A percentile compares a stretch with the other conserved stretches of the same genome.
Evolutionary conservation across 1,284 basidiomycete species (phyloP).

Genomic region (Agroathelia rolfsii): DNA sequence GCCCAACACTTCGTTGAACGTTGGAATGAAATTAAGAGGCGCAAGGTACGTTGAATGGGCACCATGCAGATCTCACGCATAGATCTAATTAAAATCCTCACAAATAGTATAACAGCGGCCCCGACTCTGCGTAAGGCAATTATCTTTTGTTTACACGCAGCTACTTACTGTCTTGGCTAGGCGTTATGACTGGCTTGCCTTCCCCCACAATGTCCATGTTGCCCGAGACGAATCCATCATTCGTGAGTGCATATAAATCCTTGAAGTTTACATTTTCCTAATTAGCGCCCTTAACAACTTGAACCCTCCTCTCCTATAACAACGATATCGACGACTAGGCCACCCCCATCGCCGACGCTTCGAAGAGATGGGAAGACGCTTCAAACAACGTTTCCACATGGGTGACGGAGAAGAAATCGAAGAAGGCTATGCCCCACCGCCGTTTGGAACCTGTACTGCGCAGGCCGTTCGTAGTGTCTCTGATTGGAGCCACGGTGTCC

Average conservation of each 20-base stretch:
- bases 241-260: constrained; percentile 37
- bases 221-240: constrained; percentile 58
- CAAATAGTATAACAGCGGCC: constrained; percentile 1
- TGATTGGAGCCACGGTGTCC: constrained; percentile 88
- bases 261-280: constrained; percentile 14
- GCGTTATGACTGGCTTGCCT: constrained; percentile 67
- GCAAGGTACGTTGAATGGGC: constrained; percentile 55
- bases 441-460: constrained; percentile 48
- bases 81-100: too few relatives aligned
- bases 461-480: constrained; percentile 77
- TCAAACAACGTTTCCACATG: constrained; percentile 48
- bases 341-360: constrained; percentile 65
- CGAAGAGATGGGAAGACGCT: constrained; percentile 46
- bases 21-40: constrained; percentile 79
- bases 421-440: constrained; percentile 30
- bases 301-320: neutral
- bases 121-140: constrained; percentile 14
- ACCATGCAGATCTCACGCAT: too few relatives aligned
- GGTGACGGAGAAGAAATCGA: constrained; percentile 24
- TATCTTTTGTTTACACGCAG: constrained; percentile 8
- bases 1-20: constrained; percentile 86
- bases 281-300: constrained; percentile 1
- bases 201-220: constrained; percentile 61
- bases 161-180: constrained; percentile 16
- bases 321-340: too few relatives aligned